These are phyloP conservation scores for Volvariella volvacea DNA, from an alignment of 1,284 basidiomycete species.

Conservation along the genomic window DNA sequence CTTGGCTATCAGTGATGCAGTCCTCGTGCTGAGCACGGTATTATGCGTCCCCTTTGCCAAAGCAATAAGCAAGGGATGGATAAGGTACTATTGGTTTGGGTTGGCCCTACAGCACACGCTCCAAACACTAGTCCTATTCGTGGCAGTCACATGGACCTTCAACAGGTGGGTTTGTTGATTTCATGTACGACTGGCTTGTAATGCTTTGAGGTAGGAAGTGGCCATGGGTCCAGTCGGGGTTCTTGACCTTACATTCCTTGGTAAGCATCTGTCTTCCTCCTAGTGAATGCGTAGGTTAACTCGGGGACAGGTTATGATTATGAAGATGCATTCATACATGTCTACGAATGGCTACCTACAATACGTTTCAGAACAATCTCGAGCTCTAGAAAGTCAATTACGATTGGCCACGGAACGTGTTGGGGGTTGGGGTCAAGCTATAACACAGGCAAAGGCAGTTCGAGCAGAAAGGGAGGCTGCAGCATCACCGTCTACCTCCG, in stretches of 20 bases:
- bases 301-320: constrained; percentile 82
- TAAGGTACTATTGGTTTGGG: constrained; percentile 73
- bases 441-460: constrained; percentile 38
- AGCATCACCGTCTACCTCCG: constrained; percentile 11
- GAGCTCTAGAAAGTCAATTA: constrained; percentile 37
- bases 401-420: constrained; percentile 37
- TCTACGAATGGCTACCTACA: constrained; percentile 85
- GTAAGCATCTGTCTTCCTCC: constrained; percentile 27
- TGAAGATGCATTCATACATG: constrained; percentile 97
- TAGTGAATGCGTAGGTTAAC: background rate
- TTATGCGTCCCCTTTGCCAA: constrained; percentile 82
- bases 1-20: constrained; percentile 79
- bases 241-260: constrained; percentile 86
- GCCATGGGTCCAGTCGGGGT: constrained; percentile 98
- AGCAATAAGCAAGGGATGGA: constrained; percentile 70
- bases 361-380: constrained; percentile 40
- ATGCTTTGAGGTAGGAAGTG: constrained; percentile 53
- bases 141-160: constrained; percentile 81
- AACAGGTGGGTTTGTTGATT: constrained; percentile 43
- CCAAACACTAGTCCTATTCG: constrained; percentile 65
- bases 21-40: constrained; percentile 73
- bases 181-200: constrained; percentile 4
- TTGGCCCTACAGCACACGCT: constrained; percentile 71
- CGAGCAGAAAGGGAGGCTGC: constrained; percentile 28
- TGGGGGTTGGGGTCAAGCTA: constrained; percentile 62